Evolutionary conservation across 768 basidiomycete species (phyloP), one percentile per base, ranked within the genome.

Genomic region (Tricholoma terreum): DNA sequence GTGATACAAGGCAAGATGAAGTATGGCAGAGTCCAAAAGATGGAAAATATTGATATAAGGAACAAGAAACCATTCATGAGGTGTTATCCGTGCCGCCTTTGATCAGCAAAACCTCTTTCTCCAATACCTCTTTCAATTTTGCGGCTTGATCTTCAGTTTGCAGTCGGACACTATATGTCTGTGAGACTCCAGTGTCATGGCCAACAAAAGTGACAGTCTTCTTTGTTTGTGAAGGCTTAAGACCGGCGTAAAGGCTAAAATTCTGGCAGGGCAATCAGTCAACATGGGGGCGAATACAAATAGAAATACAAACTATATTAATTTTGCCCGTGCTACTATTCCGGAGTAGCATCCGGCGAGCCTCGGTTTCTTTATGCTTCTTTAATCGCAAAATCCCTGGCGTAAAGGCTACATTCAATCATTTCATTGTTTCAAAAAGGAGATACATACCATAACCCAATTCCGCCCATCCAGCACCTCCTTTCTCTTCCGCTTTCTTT

Each of bases 321-420:
- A 93, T 83, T 67, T 87, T 90, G 15, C 90, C 90, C 21, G 87
- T 89, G 48, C 72, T 81, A 63, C 83, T 89, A 61, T 90, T 90
- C 54, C 90, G 80, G 65, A 91, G 71, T 34, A 93, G 75, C 55
- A 89, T 64, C 40, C 90, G 80, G 38, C 89, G 78, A 50, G 76
- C 66, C 31, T 71, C 75, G 0, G 77, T 83, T 58, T 80, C 81
- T 59, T 85, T 90, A 68, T 92, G 84, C 63, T 81, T 90, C 67
- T 93, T 92, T 58, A 92, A 64, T 56, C 86, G 80, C 52, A 91
- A 63, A 59, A 87, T 74, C 40, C 90, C 89, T 90, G 53, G 15
- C 40, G 46, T 27, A 7, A 35, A 46, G n/a, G 27, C 5, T 22
- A 50, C 9, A 21, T 35, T 55, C 38, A 31, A 50, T 43, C 33